phyloP scores from a whole-genome alignment of 2,329 filamentous ascomycete genomes.

The Claviceps spartinae region DNA sequence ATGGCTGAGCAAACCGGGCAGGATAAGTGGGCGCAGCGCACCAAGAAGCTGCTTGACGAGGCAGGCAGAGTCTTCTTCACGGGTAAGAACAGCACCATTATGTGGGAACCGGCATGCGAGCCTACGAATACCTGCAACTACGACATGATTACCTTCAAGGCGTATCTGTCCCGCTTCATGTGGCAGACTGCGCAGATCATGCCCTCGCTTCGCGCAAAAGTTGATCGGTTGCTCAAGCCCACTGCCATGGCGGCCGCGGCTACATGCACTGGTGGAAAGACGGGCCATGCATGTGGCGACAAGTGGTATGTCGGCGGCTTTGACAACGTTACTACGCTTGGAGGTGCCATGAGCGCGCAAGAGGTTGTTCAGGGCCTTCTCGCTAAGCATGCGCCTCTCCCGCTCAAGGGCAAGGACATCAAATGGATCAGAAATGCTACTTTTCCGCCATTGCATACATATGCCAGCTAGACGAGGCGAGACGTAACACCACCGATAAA shows the following conservation, averaged over 20 bases:
- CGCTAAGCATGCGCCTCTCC: conserved; percentile 26
- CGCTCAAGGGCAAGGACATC: conserved; percentile 34
- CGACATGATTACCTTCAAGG: conserved; percentile 58
- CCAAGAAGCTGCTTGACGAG: conserved; percentile 37
- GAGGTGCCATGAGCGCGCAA: conserved; percentile 51
- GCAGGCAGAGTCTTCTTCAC: conserved; percentile 41
- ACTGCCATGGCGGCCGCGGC: conserved; percentile 42
- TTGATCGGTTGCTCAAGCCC: conserved; percentile 34
- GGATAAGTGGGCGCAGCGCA: conserved; percentile 38
- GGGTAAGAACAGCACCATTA: conserved; percentile 40
- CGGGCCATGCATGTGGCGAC: conserved; percentile 42
- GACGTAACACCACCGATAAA: not conserved
- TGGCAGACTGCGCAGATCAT: conserved; percentile 43
- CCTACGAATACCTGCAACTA: conserved; percentile 38
- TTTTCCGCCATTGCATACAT: conserved; percentile 11
- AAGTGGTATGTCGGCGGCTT: conserved; percentile 47
- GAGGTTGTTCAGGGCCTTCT: conserved; percentile 50
- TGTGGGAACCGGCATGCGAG: conserved; percentile 58
- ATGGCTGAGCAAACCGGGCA: conserved; percentile 47
- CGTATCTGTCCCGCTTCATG: conserved; percentile 51
- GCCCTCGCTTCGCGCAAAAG: conserved; percentile 34
- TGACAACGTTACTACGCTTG: conserved; percentile 41
- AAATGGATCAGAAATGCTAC: conserved; percentile 13
- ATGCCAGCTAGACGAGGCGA: conserved; percentile 4
- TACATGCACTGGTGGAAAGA: conserved; percentile 40